Conservation (phyloP, 1,284 basidiomycete genomes). For the Cryptococcus sp. region DNA sequence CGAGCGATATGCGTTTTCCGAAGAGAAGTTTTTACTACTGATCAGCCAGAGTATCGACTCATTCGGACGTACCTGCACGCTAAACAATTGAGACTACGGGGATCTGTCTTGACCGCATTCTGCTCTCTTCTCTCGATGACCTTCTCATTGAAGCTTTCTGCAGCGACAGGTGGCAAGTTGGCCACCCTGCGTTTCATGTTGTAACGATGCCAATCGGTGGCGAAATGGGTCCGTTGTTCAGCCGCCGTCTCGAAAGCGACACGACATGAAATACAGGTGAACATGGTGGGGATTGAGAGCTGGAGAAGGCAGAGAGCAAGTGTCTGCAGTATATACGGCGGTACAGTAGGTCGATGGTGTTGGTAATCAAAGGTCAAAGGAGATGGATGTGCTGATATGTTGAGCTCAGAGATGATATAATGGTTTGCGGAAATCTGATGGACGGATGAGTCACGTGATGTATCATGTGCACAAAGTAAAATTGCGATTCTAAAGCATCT, state of each 20-base stretch:
- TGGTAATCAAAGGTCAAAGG: background rate
- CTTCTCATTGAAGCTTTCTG: constrained; percentile 82
- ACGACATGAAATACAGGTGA: constrained; percentile 90
- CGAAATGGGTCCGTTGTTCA: constrained; percentile 88
- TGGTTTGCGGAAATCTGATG: no score
- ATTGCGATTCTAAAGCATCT: background rate
- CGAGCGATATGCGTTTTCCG: constrained; percentile 83
- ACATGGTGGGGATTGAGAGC: constrained; percentile 48
- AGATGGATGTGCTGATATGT: background rate
- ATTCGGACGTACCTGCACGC: constrained; percentile 69
- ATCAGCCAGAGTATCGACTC: constrained; percentile 1
- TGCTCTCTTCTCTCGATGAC: constrained; percentile 76
- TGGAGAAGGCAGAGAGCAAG: background rate
- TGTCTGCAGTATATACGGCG: background rate
- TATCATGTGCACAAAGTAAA: background rate
- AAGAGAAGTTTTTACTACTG: constrained; percentile 80
- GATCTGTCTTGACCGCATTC: constrained; percentile 67
- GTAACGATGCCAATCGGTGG: constrained; percentile 93
- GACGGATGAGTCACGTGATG: background rate
- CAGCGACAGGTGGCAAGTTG: constrained; percentile 80
- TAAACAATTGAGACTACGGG: constrained; percentile 68
- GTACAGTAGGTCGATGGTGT: background rate
- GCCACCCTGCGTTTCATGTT: constrained; percentile 98
- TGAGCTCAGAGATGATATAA: background rate
- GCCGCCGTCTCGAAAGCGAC: constrained; percentile 84